phyloP scores from a whole-genome alignment of 495 filamentous ascomycete species.

The Neurospora terricola region DNA sequence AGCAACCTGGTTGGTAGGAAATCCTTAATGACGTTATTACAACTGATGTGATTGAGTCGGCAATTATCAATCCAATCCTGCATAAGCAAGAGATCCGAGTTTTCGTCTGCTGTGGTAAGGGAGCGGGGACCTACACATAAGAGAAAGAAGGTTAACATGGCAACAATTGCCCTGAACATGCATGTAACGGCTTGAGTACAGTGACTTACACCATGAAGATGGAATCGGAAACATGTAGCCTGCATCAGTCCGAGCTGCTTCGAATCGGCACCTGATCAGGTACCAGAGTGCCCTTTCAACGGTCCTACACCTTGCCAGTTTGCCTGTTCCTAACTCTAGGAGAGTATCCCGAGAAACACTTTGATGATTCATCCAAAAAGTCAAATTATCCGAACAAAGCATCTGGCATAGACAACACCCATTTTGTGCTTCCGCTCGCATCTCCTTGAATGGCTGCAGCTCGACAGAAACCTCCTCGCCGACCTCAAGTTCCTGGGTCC shows the following conservation, averaged over 20 bases:
- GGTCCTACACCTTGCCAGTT: not conserved
- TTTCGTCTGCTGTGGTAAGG: not conserved
- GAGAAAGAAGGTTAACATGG: not conserved
- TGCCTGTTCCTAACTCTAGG: not conserved
- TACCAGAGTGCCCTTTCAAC: too few species aligned
- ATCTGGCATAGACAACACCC: not conserved
- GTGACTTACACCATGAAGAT: not conserved
- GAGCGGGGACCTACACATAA: fast-evolving
- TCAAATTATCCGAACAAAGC: not conserved
- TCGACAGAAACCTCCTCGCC: not conserved
- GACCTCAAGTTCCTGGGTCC: not conserved
- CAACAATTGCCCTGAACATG: not conserved
- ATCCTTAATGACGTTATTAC: not conserved
- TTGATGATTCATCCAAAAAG: too few species aligned
- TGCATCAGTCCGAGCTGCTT: not conserved
- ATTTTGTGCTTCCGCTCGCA: not conserved
- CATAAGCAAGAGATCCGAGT: not conserved
- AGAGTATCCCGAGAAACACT: not conserved
- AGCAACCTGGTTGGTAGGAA: not conserved
- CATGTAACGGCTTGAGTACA: too few species aligned
- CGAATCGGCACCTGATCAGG: not conserved
- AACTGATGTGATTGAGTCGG: not conserved
- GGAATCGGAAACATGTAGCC: not conserved
- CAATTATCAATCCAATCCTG: not conserved
- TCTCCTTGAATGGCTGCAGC: not conserved